A percentile compares a stretch with the other conserved stretches of the same genome.
Conservation (phyloP, 257 asterid genomes). For the Solanum chiquidenum region DNA sequence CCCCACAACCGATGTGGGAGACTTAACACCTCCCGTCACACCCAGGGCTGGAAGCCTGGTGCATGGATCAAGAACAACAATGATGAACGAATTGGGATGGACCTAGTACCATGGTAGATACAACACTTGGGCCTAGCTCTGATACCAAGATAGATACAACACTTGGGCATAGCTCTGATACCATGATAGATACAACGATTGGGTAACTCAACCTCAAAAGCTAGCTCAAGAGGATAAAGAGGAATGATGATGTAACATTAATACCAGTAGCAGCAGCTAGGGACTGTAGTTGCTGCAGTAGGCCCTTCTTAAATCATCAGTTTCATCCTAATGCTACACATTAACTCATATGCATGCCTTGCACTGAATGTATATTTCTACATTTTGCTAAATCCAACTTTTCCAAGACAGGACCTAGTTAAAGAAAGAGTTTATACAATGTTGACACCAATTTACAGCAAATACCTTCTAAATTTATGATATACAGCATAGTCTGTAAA, state of each 20-base stretch:
- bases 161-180: background rate
- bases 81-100: background rate
- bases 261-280: background rate
- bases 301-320: background rate
- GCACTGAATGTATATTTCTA: background rate
- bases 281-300: background rate
- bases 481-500: background rate
- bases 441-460: background rate
- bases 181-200: background rate
- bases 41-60: background rate
- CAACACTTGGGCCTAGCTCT: background rate
- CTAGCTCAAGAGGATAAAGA: background rate
- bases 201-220: background rate
- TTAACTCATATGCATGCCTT: background rate
- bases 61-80: background rate
- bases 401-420: background rate
- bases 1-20: background rate
- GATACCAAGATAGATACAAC: background rate
- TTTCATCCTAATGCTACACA: background rate
- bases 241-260: background rate
- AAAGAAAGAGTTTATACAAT: background rate
- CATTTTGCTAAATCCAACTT: background rate
- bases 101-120: background rate
- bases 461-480: background rate
- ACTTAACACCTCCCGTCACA: background rate